These are phyloP conservation scores for Bremia lactucae DNA, from an alignment of 352 stramenopile species.

Conservation along the genomic window DNA sequence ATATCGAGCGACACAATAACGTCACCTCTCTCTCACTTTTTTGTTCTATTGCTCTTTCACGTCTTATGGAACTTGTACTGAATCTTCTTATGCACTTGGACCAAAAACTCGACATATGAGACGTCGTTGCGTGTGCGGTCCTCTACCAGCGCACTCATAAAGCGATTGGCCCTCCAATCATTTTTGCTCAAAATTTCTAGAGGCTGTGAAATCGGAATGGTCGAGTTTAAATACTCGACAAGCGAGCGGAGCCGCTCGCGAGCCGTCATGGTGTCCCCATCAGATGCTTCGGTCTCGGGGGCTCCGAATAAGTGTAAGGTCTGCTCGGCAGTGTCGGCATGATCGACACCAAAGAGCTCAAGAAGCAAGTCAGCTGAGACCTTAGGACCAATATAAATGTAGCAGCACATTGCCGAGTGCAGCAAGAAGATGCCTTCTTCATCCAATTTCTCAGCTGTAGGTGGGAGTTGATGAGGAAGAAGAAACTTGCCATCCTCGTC, in stretches of 20 bases:
- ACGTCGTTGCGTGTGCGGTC: conserved; percentile 79
- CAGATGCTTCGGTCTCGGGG: conserved; percentile 35
- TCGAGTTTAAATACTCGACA: conserved; percentile 73
- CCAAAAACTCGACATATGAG: conserved; percentile 86
- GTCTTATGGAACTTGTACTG: conserved; percentile 85
- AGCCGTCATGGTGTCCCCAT: conserved; percentile 30
- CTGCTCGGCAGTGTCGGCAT: conserved; percentile 65
- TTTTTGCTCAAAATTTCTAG: conserved; percentile 81
- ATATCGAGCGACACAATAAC: conserved; percentile 8
- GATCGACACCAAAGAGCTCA: conserved; percentile 77
- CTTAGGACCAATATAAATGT: conserved; percentile 81
- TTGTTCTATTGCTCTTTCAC: conserved; percentile 1
- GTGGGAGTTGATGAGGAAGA: conserved; percentile 58
- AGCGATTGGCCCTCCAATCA: conserved; percentile 71
- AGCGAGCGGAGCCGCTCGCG: conserved; percentile 57
- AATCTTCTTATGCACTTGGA: conserved; percentile 87
- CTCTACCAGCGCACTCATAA: conserved; percentile 82
- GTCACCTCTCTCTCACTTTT: conserved; percentile 1
- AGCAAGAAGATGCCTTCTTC: conserved; percentile 82
- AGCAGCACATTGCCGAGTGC: conserved; percentile 79
- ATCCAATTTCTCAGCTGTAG: conserved; percentile 79
- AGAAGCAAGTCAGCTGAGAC: conserved; percentile 54
- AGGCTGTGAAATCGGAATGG: conserved; percentile 71
- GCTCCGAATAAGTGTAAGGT: conserved; percentile 61
- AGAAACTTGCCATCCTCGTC: conserved; percentile 76